These are phyloP conservation scores for Houttuynia cordata DNA, from an alignment of 164 flowering plant species.

Conservation along the genomic window DNA sequence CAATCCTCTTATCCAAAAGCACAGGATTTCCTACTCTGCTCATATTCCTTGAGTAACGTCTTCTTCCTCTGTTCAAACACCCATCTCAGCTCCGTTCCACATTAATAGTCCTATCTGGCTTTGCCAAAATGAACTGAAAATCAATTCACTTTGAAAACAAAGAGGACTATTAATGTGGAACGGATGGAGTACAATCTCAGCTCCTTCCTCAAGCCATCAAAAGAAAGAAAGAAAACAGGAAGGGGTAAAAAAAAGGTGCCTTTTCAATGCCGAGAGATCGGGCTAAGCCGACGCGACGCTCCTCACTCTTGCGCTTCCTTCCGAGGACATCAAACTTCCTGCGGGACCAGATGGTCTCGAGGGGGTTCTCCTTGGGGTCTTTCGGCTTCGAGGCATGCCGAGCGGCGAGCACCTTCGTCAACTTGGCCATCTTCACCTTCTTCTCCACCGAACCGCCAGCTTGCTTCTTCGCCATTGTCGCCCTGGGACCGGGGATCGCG, in stretches of 20 bases:
- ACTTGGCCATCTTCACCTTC: constrained; percentile 23
- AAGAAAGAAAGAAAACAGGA: too few species aligned
- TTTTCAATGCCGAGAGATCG: constrained; percentile 62
- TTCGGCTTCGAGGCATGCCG: constrained; percentile 37
- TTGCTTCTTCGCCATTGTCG: too few species aligned
- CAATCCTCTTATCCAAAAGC: constrained; percentile 86
- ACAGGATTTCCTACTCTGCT: constrained; percentile 73
- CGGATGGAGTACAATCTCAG: too few species aligned
- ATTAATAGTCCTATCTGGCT: too few species aligned
- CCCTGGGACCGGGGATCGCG: too few species aligned
- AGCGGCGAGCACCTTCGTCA: constrained; percentile 27
- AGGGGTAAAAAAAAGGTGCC: constrained; percentile 19
- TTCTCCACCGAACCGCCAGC: constrained; percentile 5
- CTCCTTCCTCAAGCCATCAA: too few species aligned
- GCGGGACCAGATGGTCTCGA: constrained; percentile 86
- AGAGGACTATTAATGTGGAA: too few species aligned
- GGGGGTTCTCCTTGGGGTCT: constrained; percentile 40
- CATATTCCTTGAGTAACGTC: constrained; percentile 78
- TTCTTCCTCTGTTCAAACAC: constrained; percentile 49
- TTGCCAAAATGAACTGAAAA: too few species aligned
- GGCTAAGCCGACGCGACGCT: constrained; percentile 65
- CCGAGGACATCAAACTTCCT: constrained; percentile 81
- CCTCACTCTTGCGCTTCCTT: constrained; percentile 86
- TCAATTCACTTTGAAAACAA: too few species aligned
- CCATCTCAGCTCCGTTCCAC: background rate